A percentile compares a stretch with the other conserved stretches of the same genome.
Evolutionary conservation across 78 protist species (phyloP).

Genomic region (Anaeramoeba ignava): DNA sequence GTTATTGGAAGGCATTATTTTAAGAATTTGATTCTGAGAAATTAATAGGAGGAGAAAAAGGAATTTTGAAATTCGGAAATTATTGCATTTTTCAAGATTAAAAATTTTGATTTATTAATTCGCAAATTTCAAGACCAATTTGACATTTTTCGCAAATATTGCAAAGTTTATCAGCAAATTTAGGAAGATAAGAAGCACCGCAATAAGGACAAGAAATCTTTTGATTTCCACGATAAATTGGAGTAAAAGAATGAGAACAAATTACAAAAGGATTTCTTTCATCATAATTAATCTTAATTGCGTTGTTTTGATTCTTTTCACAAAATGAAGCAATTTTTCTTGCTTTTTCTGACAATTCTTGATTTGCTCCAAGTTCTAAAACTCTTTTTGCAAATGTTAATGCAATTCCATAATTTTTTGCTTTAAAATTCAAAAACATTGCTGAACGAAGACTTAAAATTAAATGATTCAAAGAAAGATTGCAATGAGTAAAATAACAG

Average conservation of each 20-base stretch:
- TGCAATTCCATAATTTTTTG: constrained; percentile 50
- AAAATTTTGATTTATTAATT: too few species aligned
- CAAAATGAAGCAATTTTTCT: not conserved
- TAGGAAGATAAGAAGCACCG: not conserved
- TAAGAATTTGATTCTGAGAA: too few species aligned
- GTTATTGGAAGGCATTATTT: too few species aligned
- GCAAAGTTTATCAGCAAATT: not conserved
- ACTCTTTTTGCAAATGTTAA: constrained; percentile 66
- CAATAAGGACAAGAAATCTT: not conserved
- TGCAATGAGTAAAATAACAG: constrained; percentile 50
- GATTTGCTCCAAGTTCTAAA: constrained; percentile 35
- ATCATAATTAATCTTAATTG: not conserved
- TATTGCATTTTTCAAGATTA: too few species aligned
- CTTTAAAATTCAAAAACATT: constrained; percentile 45
- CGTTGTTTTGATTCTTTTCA: not conserved
- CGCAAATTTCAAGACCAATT: not conserved
- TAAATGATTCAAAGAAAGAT: constrained; percentile 65
- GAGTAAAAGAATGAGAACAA: not conserved
- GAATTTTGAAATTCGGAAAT: too few species aligned
- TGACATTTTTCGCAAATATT: not conserved
- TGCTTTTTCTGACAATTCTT: not conserved
- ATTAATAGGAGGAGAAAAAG: too few species aligned
- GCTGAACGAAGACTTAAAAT: constrained; percentile 58
- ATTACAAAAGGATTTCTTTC: not conserved
- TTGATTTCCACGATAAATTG: not conserved